A percentile compares a stretch with the other conserved stretches of the same genome.
Conservation (phyloP, 2,329 filamentous ascomycete species). For the Arthrobotrys musiformis region DNA sequence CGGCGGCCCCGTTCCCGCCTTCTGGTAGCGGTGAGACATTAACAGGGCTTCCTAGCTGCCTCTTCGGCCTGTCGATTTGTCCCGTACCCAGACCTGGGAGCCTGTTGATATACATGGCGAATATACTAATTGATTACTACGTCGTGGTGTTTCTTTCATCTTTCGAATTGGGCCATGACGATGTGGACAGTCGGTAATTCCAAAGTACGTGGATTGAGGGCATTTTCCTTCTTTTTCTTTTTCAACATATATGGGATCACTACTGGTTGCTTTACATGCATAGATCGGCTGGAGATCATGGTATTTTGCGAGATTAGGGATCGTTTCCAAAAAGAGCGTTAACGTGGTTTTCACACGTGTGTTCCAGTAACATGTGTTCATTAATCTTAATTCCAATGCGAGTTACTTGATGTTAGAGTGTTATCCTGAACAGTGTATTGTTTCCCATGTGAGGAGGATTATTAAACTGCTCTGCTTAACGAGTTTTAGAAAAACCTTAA, state of each 20-base stretch:
- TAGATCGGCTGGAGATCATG: background rate
- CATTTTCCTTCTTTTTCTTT: background rate
- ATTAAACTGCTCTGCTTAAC: background rate
- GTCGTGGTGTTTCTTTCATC: background rate
- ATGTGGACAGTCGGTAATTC: background rate
- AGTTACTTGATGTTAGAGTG: background rate
- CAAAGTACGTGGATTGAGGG: background rate
- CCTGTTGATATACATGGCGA: background rate
- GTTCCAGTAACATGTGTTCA: constrained; percentile 8
- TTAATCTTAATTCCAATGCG: constrained; percentile 5
- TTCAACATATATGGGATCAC: constrained; percentile 2
- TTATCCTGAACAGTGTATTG: background rate
- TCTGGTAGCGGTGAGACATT: background rate
- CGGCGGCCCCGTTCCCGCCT: too few species aligned
- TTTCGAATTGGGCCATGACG: background rate
- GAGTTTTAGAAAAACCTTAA: background rate
- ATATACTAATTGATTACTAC: background rate
- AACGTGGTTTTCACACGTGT: background rate
- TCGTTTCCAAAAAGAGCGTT: background rate
- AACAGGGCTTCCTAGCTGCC: background rate
- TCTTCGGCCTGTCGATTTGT: background rate
- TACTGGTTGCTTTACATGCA: background rate
- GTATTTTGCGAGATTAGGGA: background rate
- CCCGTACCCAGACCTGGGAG: too few species aligned
- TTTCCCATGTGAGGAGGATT: background rate